Percentiles rank a stretch among this genome's conserved stretches.
Conservation (phyloP, 768 basidiomycete genomes). For the Grammothele lineata region DNA sequence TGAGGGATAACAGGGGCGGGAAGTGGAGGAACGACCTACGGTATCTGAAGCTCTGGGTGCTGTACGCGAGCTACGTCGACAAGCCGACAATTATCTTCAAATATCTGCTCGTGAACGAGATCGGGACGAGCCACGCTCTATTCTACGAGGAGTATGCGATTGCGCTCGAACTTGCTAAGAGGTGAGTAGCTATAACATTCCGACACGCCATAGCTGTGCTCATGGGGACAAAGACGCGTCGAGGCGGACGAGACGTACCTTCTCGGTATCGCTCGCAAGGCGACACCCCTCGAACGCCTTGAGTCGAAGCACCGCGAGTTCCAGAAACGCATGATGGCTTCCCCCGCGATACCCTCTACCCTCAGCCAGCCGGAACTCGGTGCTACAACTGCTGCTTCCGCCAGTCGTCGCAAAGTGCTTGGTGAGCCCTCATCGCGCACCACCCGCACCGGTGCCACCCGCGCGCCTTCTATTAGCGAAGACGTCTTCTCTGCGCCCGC, state of each 20-base stretch:
- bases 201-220: not conserved
- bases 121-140: constrained; percentile 75
- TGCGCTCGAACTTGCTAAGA: constrained; percentile 74
- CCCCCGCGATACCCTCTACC: constrained; percentile 29
- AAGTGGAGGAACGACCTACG: constrained; percentile 76
- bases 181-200: constrained; percentile 45
- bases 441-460: constrained; percentile 24
- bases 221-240: constrained; percentile 49
- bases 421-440: constrained; percentile 32
- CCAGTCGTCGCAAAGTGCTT: constrained; percentile 39
- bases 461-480: constrained; percentile 20
- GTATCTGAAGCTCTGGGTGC: constrained; percentile 91
- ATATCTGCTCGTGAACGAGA: constrained; percentile 87
- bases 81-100: constrained; percentile 83
- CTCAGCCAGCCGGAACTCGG: constrained; percentile 26
- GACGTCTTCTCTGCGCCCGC: constrained; percentile 30
- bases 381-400: constrained; percentile 28
- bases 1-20: constrained; percentile 73
- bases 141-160: constrained; percentile 93
- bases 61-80: constrained; percentile 92
- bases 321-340: constrained; percentile 84
- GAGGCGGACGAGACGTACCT: constrained; percentile 88
- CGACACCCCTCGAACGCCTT: constrained; percentile 75
- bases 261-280: constrained; percentile 85
- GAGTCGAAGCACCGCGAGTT: constrained; percentile 79